These are phyloP conservation scores for Linaria vulgaris DNA, from an alignment of 257 asterid genomes.

Conservation along the genomic window DNA sequence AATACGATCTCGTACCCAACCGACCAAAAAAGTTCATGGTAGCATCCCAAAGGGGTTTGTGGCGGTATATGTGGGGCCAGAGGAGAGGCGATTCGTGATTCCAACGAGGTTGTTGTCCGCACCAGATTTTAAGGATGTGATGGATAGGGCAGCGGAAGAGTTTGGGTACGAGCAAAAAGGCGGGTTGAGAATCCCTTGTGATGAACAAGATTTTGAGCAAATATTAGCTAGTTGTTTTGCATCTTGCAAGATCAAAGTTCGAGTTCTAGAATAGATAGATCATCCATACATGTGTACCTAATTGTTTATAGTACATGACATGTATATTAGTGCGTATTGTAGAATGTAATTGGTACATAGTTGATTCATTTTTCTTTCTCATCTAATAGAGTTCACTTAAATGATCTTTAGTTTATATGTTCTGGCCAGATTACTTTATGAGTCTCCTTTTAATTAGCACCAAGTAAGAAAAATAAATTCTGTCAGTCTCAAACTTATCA, in stretches of 20 bases:
- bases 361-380: too few species aligned
- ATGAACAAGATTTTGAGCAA: conserved; percentile 27
- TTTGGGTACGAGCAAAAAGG: conserved; percentile 32
- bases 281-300: too few species aligned
- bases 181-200: conserved; percentile 32
- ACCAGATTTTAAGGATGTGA: conserved; percentile 22
- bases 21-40: not conserved
- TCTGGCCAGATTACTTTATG: too few species aligned
- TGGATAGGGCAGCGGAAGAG: conserved; percentile 27
- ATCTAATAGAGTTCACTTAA: too few species aligned
- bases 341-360: too few species aligned
- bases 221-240: conserved; percentile 21
- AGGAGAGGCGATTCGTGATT: conserved; percentile 22
- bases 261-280: too few species aligned
- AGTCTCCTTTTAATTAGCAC: too few species aligned
- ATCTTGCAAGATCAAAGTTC: not conserved
- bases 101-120: conserved; percentile 20
- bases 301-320: too few species aligned
- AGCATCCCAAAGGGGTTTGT: conserved; percentile 25
- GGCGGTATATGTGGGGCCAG: conserved; percentile 30
- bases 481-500: too few species aligned
- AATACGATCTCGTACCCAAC: not conserved
- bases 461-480: too few species aligned
- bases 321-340: too few species aligned
- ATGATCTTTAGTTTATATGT: too few species aligned